These are phyloP conservation scores for Xylaria polymorpha DNA, from an alignment of 2,329 filamentous ascomycete genomes.

Conservation along the genomic window DNA sequence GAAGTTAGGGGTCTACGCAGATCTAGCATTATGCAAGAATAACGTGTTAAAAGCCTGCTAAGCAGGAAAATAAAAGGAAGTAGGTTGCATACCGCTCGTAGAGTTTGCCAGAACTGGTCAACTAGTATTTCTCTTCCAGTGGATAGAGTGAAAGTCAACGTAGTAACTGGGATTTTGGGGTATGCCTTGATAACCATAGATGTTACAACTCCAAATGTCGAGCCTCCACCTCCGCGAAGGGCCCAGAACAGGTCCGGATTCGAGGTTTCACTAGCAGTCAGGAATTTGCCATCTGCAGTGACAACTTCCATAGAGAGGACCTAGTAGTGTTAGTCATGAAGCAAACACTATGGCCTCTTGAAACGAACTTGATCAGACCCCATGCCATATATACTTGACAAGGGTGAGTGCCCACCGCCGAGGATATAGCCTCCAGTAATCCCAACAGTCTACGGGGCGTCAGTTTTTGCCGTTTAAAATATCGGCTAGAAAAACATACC, in stretches of 20 bases:
- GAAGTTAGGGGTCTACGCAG: neutral
- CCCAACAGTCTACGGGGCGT: slow-evolving; percentile 57
- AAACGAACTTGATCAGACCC: slow-evolving; percentile 58
- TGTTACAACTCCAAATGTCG: slow-evolving; percentile 59
- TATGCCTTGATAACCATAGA: slow-evolving; percentile 54
- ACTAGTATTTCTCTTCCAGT: slow-evolving; percentile 46
- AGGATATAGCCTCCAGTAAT: slow-evolving; percentile 60
- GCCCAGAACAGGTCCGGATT: slow-evolving; percentile 65
- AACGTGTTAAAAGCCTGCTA: slow-evolving; percentile 20
- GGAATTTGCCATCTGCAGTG: slow-evolving; percentile 58
- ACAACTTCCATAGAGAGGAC: slow-evolving; percentile 62
- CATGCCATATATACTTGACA: slow-evolving; percentile 63
- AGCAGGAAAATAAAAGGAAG: neutral
- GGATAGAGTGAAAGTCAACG: slow-evolving; percentile 46
- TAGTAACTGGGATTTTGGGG: slow-evolving; percentile 50
- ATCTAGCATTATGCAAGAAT: neutral
- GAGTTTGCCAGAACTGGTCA: slow-evolving; percentile 49
- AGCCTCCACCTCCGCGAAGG: slow-evolving; percentile 59
- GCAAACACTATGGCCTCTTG: neutral
- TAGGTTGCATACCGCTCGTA: slow-evolving; percentile 39
- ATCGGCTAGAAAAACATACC: slow-evolving; percentile 28
- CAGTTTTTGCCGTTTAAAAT: neutral
- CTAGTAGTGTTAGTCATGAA: slow-evolving; percentile 31
- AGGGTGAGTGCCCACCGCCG: slow-evolving; percentile 66
- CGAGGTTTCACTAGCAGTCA: slow-evolving; percentile 57